Conservation (phyloP, 2,329 filamentous ascomycete species). For the Aspergillus sp. region DNA sequence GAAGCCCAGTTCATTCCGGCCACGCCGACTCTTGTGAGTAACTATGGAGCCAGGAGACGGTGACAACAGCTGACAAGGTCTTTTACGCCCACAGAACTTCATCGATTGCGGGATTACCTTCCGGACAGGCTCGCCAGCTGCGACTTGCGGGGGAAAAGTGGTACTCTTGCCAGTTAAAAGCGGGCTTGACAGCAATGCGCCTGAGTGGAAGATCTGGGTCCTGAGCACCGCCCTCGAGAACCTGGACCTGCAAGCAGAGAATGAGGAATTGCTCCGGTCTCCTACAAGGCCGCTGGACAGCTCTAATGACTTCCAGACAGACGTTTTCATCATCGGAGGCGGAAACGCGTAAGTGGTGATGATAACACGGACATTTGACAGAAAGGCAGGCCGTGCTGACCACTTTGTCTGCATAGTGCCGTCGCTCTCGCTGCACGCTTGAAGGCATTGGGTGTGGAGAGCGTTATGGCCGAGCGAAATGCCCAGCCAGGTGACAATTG, state of each 20-base stretch:
- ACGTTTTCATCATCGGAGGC: slow-evolving; percentile 32
- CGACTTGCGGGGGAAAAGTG: slow-evolving; percentile 24
- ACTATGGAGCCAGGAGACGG: background rate
- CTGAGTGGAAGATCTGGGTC: slow-evolving; percentile 22
- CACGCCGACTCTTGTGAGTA: slow-evolving; percentile 10
- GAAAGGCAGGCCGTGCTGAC: too few relatives aligned
- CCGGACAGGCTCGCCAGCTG: slow-evolving; percentile 22
- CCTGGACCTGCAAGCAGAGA: slow-evolving; percentile 17
- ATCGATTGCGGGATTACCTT: slow-evolving; percentile 27
- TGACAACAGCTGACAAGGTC: background rate
- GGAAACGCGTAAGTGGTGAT: slow-evolving; percentile 29
- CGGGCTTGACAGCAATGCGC: background rate
- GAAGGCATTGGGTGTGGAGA: slow-evolving; percentile 35
- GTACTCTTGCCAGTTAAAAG: slow-evolving; percentile 19
- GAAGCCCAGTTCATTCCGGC: slow-evolving; percentile 7
- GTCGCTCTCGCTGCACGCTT: slow-evolving; percentile 38
- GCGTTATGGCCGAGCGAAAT: slow-evolving; percentile 39
- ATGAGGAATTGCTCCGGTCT: slow-evolving; percentile 6
- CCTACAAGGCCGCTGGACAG: slow-evolving; percentile 8
- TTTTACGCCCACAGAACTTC: slow-evolving; percentile 18
- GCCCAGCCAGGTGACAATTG: slow-evolving; percentile 39
- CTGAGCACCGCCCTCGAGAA: slow-evolving; percentile 16
- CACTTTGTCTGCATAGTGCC: slow-evolving; percentile 19
- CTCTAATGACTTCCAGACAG: slow-evolving; percentile 14
- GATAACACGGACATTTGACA: too few relatives aligned